Evolutionary conservation across 768 basidiomycete species (phyloP), one percentile per base, ranked within the genome.

Genomic region (Scleroderma citrinum): DNA sequence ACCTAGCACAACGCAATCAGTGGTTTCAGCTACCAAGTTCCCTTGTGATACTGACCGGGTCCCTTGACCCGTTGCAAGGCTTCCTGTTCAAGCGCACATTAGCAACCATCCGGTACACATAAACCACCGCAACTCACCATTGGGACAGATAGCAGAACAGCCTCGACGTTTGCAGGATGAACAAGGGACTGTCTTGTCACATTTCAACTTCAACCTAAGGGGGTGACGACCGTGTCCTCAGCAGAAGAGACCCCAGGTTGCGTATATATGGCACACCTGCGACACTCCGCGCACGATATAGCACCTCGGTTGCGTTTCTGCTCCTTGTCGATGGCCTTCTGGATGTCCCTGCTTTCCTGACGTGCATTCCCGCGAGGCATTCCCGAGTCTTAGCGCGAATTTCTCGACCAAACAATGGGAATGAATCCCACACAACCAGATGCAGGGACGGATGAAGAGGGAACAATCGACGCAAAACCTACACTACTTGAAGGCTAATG

Each of bases 81-180:
- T 84, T 26, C 84, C 72, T 68, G 40, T 8, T 24, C 16, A 26
- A 24, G 17, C 19, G 11, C 23, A 43, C 6, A 8, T 23, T 49
- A 13, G 42, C 42, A 23, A 46, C 3, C 29, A 6, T 14, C 12
- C 13, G 46, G n/a, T 32, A 11, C 7, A 16, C 21, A 19, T 12
- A n/a, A 14, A 47, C 23, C 17, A 16, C n/a, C 7, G 36, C 23
- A 14, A 30, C 7, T 29, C 52, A 62, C 70, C 85, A 56, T 87
- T 87, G 3, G 85, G 85, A 66, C 87, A 89, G 47, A 89, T 88
- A 11, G 82, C 81, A 5, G 82, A 78, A 58, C 86, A 88, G 24
- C 86, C 86, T 56, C 86, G 71, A 36, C 86, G 78, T 60, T 81
- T 85, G 63, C 86, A 83, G 5, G 73, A 76, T 1, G 72, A 68